A percentile compares a stretch with the other conserved stretches of the same genome.
phyloP scores from a whole-genome alignment of 129 eudicot species.

The Daucus carota region DNA sequence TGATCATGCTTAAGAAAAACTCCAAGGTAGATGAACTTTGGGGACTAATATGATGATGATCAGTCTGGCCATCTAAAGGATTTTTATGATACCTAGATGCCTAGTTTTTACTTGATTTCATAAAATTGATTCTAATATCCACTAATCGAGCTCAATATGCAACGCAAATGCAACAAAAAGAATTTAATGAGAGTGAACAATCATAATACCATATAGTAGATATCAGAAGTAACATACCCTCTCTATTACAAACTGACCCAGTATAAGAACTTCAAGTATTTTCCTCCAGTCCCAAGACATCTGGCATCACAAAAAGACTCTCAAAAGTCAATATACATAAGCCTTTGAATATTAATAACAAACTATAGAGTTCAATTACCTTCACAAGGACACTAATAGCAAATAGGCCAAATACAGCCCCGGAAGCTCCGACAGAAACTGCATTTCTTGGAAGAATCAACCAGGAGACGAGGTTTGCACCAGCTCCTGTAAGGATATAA shows the following conservation, averaged over 20 bases:
- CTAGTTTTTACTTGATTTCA: background rate
- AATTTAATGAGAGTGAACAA: background rate
- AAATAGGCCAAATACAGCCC: slow-evolving; percentile 97
- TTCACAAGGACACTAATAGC: slow-evolving; percentile 95
- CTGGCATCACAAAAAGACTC: slow-evolving; percentile 29
- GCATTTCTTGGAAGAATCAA: slow-evolving; percentile 92
- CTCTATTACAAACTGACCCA: slow-evolving; percentile 90
- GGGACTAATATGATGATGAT: background rate
- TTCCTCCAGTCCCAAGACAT: slow-evolving; percentile 98
- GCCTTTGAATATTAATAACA: background rate
- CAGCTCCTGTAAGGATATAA: slow-evolving; percentile 84
- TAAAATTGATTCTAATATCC: background rate
- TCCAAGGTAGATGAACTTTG: background rate
- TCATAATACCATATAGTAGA: background rate
- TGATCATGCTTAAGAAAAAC: background rate
- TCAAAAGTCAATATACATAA: background rate
- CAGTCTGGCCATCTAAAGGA: background rate
- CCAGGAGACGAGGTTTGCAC: slow-evolving; percentile 98
- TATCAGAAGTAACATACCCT: slow-evolving; percentile 39
- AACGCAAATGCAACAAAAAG: background rate
- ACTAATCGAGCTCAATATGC: background rate
- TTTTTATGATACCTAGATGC: background rate
- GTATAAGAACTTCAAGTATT: slow-evolving; percentile 93
- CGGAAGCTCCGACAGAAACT: slow-evolving; percentile 94
- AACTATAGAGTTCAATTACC: slow-evolving; percentile 31